phyloP scores from a whole-genome alignment of 805 yeast species.

The Geotrichum ghanense region DNA sequence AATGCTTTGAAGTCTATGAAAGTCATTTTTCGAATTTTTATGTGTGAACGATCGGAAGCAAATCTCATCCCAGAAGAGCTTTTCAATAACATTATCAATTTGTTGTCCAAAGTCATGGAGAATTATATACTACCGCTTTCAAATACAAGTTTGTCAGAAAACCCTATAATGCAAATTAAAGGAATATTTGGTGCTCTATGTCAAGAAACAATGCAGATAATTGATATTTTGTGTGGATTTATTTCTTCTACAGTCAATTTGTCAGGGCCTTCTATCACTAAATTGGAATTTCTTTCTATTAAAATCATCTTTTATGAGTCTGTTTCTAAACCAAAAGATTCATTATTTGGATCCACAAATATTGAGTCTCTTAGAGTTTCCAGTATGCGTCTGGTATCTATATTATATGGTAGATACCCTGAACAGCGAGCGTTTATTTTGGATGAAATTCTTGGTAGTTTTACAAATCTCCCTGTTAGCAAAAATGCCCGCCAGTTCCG shows the following conservation, averaged over 20 bases:
- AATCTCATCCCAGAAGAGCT: neutral
- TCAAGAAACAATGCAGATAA: neutral
- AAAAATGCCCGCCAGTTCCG: constrained; percentile 36
- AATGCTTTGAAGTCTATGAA: neutral
- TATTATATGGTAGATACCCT: constrained; percentile 18
- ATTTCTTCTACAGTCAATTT: neutral
- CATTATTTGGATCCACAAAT: neutral
- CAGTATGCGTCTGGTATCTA: neutral
- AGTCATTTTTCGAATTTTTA: neutral
- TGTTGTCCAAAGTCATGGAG: neutral
- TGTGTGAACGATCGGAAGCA: neutral
- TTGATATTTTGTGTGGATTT: neutral
- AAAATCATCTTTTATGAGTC: neutral
- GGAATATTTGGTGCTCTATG: neutral
- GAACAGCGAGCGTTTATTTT: constrained; percentile 52
- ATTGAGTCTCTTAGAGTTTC: constrained; percentile 2
- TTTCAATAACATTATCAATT: neutral
- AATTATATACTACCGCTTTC: neutral
- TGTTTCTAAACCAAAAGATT: constrained; percentile 2
- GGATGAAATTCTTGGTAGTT: constrained; percentile 43
- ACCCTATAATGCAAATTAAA: neutral
- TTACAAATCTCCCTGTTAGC: constrained; percentile 38
- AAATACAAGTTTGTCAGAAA: neutral
- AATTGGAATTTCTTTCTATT: neutral
- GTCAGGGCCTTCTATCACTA: neutral